Conservation (phyloP, 805 yeast genomes). For the Teunomyces gatunensis region DNA sequence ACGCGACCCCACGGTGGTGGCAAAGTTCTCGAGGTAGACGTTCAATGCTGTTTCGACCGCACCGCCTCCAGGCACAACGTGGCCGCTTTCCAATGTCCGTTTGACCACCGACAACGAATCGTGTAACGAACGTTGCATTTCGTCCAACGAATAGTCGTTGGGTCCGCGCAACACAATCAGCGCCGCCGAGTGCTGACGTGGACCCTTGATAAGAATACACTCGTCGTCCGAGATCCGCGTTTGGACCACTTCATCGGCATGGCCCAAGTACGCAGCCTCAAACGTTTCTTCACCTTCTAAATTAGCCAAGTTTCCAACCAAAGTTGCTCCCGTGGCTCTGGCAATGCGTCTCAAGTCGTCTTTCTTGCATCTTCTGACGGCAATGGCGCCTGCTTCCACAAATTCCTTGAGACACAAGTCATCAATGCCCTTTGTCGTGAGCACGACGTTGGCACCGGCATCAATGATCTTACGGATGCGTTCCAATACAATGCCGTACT, state of each 20-base stretch:
- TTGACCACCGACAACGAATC: slow-evolving; percentile 94
- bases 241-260: slow-evolving; percentile 88
- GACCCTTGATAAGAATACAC: slow-evolving; percentile 87
- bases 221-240: slow-evolving; percentile 93
- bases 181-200: slow-evolving; percentile 85
- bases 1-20: slow-evolving; percentile 95
- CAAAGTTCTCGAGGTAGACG: slow-evolving; percentile 93
- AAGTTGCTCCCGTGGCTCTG: slow-evolving; percentile 95
- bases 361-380: slow-evolving; percentile 93
- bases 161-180: slow-evolving; percentile 94
- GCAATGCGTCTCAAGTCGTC: slow-evolving; percentile 97
- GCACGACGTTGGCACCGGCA: slow-evolving; percentile 90
- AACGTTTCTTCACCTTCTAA: slow-evolving; percentile 95
- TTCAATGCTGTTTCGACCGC: slow-evolving; percentile 97
- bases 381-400: slow-evolving; percentile 90
- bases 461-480: slow-evolving; percentile 75
- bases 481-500: slow-evolving; percentile 80
- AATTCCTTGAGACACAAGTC: slow-evolving; percentile 88
- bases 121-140: slow-evolving; percentile 96
- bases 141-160: slow-evolving; percentile 92
- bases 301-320: slow-evolving; percentile 82
- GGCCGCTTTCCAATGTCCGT: slow-evolving; percentile 91
- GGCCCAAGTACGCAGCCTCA: slow-evolving; percentile 80
- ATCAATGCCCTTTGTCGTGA: slow-evolving; percentile 93
- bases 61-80: slow-evolving; percentile 98